Conservation (phyloP, 176 grass and related monocot species). For the Ampelocalamus luodianensis region DNA sequence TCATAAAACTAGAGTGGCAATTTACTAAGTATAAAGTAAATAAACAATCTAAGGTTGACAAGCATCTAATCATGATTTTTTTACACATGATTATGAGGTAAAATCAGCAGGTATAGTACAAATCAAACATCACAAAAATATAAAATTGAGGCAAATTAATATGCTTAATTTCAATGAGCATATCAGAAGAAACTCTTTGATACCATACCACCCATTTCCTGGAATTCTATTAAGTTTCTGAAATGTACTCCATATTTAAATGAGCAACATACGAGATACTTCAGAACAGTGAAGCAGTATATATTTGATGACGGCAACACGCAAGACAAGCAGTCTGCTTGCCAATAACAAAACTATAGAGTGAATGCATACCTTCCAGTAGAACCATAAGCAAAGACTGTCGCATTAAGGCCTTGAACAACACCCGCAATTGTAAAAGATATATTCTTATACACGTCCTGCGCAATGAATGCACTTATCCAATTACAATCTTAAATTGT, state of each 20-base stretch:
- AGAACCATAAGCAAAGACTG: conserved; percentile 99
- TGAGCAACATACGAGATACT: not conserved
- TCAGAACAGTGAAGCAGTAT: not conserved
- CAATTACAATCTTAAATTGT: conserved; percentile 32
- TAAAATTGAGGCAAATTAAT: conserved; percentile 10
- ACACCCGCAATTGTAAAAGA: conserved; percentile 89
- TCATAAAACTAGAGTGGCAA: not conserved
- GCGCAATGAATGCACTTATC: conserved; percentile 30
- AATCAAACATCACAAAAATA: not conserved
- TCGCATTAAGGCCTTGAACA: conserved; percentile 97
- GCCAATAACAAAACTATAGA: not conserved
- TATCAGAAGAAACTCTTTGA: not conserved
- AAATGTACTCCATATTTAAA: conserved; percentile 27
- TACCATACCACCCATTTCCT: not conserved
- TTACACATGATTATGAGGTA: not conserved
- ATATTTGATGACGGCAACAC: conserved; percentile 8
- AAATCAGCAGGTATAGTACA: conserved; percentile 8
- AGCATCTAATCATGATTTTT: not conserved
- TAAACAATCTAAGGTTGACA: not conserved
- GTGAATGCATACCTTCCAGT: conserved; percentile 88
- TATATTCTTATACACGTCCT: conserved; percentile 95
- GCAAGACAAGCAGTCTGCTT: too few relatives aligned
- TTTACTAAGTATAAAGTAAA: not conserved
- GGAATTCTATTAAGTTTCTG: not conserved
- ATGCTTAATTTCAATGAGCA: conserved; percentile 12